Percentiles rank a stretch among this genome's conserved stretches.
phyloP scores from a whole-genome alignment of 805 yeast genomes.

The Saccharomyces jurei region DNA sequence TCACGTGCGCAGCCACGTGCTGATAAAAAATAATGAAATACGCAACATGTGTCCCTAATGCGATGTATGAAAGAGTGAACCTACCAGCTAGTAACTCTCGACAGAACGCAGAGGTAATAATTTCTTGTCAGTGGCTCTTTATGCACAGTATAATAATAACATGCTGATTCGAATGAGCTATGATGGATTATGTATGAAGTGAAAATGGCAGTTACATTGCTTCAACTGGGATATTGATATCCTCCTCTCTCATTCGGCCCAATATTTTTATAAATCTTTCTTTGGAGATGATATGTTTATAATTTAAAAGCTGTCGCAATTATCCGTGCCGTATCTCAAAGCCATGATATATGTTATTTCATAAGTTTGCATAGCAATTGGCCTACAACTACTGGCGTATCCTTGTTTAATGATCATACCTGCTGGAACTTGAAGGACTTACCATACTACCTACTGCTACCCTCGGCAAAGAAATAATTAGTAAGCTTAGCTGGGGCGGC shows the following conservation, averaged over 20 bases:
- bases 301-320: not conserved
- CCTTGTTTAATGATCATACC: not conserved
- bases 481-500: not conserved
- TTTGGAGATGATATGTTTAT: not conserved
- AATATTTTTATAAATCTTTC: not conserved
- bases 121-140: not conserved
- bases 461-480: not conserved
- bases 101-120: not conserved
- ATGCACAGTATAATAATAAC: not conserved
- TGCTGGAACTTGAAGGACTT: not conserved
- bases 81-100: not conserved
- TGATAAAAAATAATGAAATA: not conserved
- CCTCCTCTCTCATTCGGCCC: not conserved
- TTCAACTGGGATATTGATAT: not conserved
- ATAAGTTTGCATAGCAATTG: not conserved
- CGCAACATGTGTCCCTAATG: not conserved
- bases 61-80: not conserved
- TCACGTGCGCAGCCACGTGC: not conserved
- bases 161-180: not conserved
- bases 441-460: not conserved
- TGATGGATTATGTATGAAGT: not conserved
- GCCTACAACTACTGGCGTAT: not conserved
- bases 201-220: not conserved
- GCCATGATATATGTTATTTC: not conserved
- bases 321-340: not conserved